A percentile compares a stretch with the other conserved stretches of the same genome.
Evolutionary conservation across 768 basidiomycete species (phyloP).

Genomic region (Guyanaporus albipodus): DNA sequence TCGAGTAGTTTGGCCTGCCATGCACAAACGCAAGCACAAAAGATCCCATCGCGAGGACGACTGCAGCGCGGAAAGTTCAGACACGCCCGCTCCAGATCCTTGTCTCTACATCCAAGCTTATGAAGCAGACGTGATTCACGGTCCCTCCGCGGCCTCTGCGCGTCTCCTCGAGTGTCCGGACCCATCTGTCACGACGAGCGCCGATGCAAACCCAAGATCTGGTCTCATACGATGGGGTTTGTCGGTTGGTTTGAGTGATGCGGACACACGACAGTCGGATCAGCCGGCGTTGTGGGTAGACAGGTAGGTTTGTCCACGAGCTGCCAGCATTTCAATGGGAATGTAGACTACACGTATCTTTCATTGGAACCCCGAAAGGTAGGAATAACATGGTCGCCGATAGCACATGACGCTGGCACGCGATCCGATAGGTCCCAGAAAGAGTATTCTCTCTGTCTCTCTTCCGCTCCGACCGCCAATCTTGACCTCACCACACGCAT

Average conservation of each 20-base stretch:
- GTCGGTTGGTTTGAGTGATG: conserved; percentile 9
- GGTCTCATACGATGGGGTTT: conserved; percentile 36
- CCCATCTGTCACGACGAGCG: background rate
- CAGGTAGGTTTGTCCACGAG: conserved; percentile 57
- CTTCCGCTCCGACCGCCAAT: conserved; percentile 11
- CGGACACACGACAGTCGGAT: background rate
- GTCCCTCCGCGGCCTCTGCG: conserved; percentile 40
- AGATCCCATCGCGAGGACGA: conserved; percentile 8
- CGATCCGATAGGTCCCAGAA: background rate
- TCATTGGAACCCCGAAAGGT: conserved; percentile 4
- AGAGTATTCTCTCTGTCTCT: conserved; percentile 16
- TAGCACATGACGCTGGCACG: conserved; percentile 6
- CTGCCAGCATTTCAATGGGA: conserved; percentile 5
- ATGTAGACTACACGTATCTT: conserved; percentile 5
- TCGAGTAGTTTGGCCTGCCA: background rate
- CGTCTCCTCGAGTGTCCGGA: conserved; percentile 32
- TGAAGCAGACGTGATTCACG: conserved; percentile 69
- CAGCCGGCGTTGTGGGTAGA: conserved; percentile 61
- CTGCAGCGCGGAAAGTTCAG: conserved; percentile 3
- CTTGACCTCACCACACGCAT: conserved; percentile 18
- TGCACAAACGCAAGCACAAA: conserved; percentile 29
- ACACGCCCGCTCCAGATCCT: conserved; percentile 17
- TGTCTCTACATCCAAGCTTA: conserved; percentile 61
- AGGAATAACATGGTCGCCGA: conserved; percentile 7
- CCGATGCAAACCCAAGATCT: conserved; percentile 19